Base-by-base conservation (phyloP, 2,329 filamentous ascomycete species). In the Chaetomium sp. region DNA sequence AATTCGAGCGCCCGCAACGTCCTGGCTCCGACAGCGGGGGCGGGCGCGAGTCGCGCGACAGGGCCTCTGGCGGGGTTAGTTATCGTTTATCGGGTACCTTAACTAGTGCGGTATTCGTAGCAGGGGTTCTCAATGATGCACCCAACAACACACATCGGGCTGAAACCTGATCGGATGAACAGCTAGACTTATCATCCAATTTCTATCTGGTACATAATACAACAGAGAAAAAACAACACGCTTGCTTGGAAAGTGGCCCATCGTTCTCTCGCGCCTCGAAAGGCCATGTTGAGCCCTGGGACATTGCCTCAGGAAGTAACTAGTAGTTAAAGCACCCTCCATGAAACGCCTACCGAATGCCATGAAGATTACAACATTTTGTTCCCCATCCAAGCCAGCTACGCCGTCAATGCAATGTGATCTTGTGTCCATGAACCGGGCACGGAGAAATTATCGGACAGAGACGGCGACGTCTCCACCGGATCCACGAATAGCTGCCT, bases 381-480 rank as follows among this genome's bases (percentile, higher is more conserved):
- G 33, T 50, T 63, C 21, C 31, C 57, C 27, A n/a, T 49, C 60
- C 64, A 27, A 59, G 50, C 63, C 54, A 56, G 49, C 35, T 67
- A 70, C 71, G 69, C 71, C 71, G 67, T 57, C 56, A 27, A 73
- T 72, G 71, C 70, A 70, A 68, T 63, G 57, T 58, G 56, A 65
- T 21, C 49, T 50, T 54, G 49, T 42, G 13, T 51, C 13, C 49
- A n/a, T 61, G 53, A 53, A 53, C 19, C 50, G 27, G 38, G 16
- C 38, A 42, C 38, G 5, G 6, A 23, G 49, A 51, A 16, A 51
- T 51, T 27, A 56, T 38, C 29, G 31, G n/a, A 21, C 27, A 35
- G 31, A 56, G 33, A 38, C 33, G n/a, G 25, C 16, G 7, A 19
- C 19, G 27, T 38, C 27, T 21, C 16, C 29, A 6, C 7, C n/a